Base-by-base conservation (phyloP, 306 rosid genomes). In the Luffa acutangula region DNA sequence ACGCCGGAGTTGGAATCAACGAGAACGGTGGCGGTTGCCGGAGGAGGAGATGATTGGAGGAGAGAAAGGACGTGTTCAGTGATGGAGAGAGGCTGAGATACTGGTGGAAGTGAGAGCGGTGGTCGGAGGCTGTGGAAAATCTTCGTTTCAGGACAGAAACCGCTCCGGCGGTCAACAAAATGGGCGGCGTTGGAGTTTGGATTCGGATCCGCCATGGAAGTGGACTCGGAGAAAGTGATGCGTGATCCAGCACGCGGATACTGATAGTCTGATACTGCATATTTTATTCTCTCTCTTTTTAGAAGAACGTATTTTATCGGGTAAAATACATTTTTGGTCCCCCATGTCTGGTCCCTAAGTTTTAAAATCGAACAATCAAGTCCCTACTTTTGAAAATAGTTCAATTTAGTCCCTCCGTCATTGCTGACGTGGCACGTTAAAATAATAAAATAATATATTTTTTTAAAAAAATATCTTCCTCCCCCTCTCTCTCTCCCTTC, bases 51-150 rank as follows among this genome's bases (percentile, higher is more conserved):
- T 85, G 83, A 89, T 37, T 39, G 83, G 80, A 87, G 86, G 80
- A 87, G 88, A 41, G 97, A 91, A 82, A 91, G 80, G 0, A 53
- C 46, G 84, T 81, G 91, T 9, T 86, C 78, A 62, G 87, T n/a
- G 56, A 92, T 34, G 36, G 97, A 88, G 83, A 94, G 90, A 0
- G 92, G 87, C 6, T 81, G 85, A 0, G 97, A 85, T 3, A 69
- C 86, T 0, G 93, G 91, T 7, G 97, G 98, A 46, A 88, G 90
- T 2, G 90, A 87, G 79, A 85, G 77, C 3, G 45, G 56, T 13
- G 97, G 98, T 18, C 97, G 93, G 86, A 94, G 95, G 77, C 89
- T 86, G 45, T 84, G 90, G 84, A 83, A 92, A 73, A 71, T 86
- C 81, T 81, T 82, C 13, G 95, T 83, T 2, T 37, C 17, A 0